Conservation (phyloP, 192 early-diverging fungal genomes). For the Coemansia sp. region DNA sequence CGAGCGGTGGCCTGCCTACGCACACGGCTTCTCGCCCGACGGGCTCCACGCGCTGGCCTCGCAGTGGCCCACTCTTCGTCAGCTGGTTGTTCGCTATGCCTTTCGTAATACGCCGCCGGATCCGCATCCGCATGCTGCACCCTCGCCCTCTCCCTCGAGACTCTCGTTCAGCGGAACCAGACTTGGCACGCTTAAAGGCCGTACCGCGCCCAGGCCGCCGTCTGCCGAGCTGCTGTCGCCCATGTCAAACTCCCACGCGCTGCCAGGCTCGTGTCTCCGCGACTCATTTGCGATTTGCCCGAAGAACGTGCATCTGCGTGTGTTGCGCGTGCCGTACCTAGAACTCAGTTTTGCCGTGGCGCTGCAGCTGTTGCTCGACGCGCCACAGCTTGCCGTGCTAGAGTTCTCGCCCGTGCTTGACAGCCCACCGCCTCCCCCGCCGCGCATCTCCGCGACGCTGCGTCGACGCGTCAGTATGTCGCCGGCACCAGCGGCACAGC, state of each 20-base stretch:
- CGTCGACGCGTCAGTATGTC: constrained; percentile 32
- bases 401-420: constrained; percentile 33
- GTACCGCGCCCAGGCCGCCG: neutral
- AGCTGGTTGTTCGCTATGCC: constrained; percentile 38
- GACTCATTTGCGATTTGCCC: constrained; percentile 31
- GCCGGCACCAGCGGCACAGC: constrained; percentile 14
- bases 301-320: constrained; percentile 22
- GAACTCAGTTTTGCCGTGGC: constrained; percentile 36
- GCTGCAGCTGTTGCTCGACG: constrained; percentile 26
- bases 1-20: constrained; percentile 49
- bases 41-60: constrained; percentile 31
- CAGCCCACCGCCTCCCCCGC: constrained; percentile 13
- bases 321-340: constrained; percentile 39
- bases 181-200: constrained; percentile 13
- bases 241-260: constrained; percentile 5
- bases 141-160: constrained; percentile 19
- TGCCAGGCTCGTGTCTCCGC: constrained; percentile 23
- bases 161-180: constrained; percentile 26
- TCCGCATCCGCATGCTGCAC: neutral
- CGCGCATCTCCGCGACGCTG: constrained; percentile 29
- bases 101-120: constrained; percentile 26
- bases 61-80: constrained; percentile 40
- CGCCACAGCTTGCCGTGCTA: constrained; percentile 37
- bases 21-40: constrained; percentile 35
- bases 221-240: neutral